Base-by-base conservation (phyloP, 2,329 filamentous ascomycete species). In the Colletotrichum coccodes region DNA sequence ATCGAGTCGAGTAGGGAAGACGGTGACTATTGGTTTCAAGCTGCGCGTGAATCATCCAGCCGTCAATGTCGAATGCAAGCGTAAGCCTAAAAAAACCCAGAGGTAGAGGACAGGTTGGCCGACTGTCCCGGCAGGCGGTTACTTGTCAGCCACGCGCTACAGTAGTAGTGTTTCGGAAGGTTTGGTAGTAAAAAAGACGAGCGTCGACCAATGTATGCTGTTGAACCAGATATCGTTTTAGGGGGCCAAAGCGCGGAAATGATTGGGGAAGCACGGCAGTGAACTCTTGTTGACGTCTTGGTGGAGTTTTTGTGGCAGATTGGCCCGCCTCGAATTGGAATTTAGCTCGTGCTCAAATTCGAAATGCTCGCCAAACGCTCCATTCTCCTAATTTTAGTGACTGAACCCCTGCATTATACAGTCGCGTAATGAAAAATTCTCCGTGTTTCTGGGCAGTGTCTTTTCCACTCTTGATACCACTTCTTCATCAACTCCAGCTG, bases 311-410 rank as follows among this genome's bases (percentile, higher is more conserved):
- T 36, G 44, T 34, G 47, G 47, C 65, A 68, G 60, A 52, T 49
- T 60, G 40, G 53, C 53, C 44, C 26, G 36, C 59, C 44, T 14
- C 12, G 50, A 57, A 47, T 21, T 59, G 64, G n/a, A 57, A 21
- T 32, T 52, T 23, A 26, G 46, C 60, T 54, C 40, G 64, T 40
- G 46, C 34, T 57, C 53, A 30, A 57, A 49, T 18, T 47, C 21
- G 23, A 49, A 57, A 42, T 47, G 52, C 30, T 53, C 28, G 42
- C 54, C 32, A 44, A n/a, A 34, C 47, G 47, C 50, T 64, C 64
- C 32, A 53, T 47, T 38, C 42, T 65, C 54, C 65, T 65, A 60
- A 68, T 68, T 56, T 65, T 57, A 65, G 65, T 47, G 65, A 65
- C 40, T 14, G 23, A 44, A 53, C 54, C 65, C 65, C 65, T 68